phyloP scores from a whole-genome alignment of 805 yeast species.

The Nakazawaea populi region DNA sequence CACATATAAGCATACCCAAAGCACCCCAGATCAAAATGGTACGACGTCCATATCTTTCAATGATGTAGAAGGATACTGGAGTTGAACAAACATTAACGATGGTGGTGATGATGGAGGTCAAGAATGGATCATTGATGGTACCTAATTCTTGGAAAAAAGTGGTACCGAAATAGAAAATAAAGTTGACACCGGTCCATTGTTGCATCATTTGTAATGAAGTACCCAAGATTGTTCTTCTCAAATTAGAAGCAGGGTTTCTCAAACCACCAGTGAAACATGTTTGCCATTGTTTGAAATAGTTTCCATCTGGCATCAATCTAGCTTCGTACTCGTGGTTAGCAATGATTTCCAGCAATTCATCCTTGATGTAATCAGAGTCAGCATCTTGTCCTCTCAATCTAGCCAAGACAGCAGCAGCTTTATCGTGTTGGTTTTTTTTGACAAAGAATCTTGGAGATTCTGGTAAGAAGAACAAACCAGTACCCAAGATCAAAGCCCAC shows the following conservation, averaged over 20 bases:
- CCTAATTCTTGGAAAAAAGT: constrained; percentile 55
- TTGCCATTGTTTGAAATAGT: constrained; percentile 32
- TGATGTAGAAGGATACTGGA: constrained; percentile 45
- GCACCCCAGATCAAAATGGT: constrained; percentile 43
- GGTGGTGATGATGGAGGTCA: constrained; percentile 48
- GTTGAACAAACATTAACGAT: constrained; percentile 48
- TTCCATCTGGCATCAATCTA: constrained; percentile 26
- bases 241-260: constrained; percentile 28
- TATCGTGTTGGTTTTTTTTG: constrained; percentile 46
- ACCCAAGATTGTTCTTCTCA: constrained; percentile 39
- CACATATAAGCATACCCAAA: constrained; percentile 42
- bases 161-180: constrained; percentile 70
- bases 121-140: constrained; percentile 38
- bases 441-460: constrained; percentile 74
- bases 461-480: constrained; percentile 65
- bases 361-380: constrained; percentile 39
- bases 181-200: constrained; percentile 76
- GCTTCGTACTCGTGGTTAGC: constrained; percentile 45
- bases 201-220: constrained; percentile 46
- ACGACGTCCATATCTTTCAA: constrained; percentile 60
- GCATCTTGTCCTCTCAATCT: constrained; percentile 48
- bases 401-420: constrained; percentile 51
- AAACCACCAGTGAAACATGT: constrained; percentile 39
- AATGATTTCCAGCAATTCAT: constrained; percentile 44
- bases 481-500: constrained; percentile 57